Evolutionary conservation across 148 eudicot species (phyloP).

Genomic region (Vaccinium vitisidaea): DNA sequence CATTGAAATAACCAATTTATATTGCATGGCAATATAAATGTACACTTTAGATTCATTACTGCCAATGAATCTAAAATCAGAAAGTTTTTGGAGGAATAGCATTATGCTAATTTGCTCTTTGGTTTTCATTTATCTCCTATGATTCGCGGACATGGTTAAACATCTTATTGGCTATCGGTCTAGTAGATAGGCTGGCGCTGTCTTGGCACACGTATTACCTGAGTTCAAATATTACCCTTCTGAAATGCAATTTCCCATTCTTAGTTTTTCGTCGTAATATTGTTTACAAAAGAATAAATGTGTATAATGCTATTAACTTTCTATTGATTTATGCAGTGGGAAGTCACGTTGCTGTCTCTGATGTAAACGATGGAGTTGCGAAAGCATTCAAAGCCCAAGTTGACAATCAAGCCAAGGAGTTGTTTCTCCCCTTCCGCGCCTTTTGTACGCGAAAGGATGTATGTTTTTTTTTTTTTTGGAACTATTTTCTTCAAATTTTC

Average conservation of each 20-base stretch:
- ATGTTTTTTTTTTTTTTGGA: slow-evolving; percentile 17
- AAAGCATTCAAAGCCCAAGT: slow-evolving; percentile 21
- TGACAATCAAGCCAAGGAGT: slow-evolving; percentile 56
- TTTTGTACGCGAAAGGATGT: slow-evolving; percentile 84
- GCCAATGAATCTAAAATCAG: background rate
- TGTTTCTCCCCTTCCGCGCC: slow-evolving; percentile 84
- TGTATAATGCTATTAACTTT: too few relatives aligned
- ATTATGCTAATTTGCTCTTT: too few relatives aligned
- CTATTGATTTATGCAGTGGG: slow-evolving; percentile 26
- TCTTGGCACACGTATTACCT: background rate
- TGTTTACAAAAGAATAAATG: too few relatives aligned
- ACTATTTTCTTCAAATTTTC: background rate
- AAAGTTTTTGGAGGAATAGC: too few relatives aligned
- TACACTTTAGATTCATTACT: background rate
- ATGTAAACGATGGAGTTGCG: slow-evolving; percentile 31
- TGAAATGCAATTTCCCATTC: too few relatives aligned
- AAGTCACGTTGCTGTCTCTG: slow-evolving; percentile 23
- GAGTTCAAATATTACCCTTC: background rate
- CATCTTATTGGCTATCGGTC: background rate
- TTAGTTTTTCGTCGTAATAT: too few relatives aligned
- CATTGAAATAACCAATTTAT: background rate
- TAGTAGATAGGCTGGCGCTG: background rate
- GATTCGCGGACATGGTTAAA: background rate
- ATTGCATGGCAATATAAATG: background rate
- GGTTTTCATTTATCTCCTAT: too few relatives aligned